phyloP scores from a whole-genome alignment of 2,329 filamentous ascomycete genomes.

The Cladosporium velox region DNA sequence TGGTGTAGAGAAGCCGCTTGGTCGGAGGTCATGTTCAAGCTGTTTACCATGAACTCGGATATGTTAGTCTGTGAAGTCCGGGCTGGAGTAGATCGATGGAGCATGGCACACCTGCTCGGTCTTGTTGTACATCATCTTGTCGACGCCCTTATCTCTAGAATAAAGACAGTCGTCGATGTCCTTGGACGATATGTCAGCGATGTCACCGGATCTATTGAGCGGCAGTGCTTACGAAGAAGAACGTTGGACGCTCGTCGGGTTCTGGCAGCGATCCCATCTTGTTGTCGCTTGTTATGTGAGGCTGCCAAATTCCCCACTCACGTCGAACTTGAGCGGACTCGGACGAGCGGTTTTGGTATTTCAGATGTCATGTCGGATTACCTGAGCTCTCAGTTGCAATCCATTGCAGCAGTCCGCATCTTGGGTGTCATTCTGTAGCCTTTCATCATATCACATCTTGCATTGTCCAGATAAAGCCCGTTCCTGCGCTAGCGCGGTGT shows the following conservation, averaged over 20 bases:
- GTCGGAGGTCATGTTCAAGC: not conserved
- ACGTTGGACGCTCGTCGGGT: not conserved
- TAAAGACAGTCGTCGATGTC: not conserved
- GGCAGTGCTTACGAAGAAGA: not conserved
- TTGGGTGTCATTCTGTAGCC: not conserved
- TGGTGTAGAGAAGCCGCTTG: not conserved
- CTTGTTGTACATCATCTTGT: not conserved
- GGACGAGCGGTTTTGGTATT: not conserved
- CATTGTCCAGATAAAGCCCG: not conserved
- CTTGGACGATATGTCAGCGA: not conserved
- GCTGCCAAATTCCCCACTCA: not conserved
- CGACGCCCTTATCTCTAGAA: not conserved
- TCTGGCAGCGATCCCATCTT: not conserved
- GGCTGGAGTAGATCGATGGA: not conserved
- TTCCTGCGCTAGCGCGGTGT: not conserved
- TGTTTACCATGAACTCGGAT: not conserved
- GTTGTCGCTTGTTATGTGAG: not conserved
- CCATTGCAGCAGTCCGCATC: not conserved
- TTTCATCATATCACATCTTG: not conserved
- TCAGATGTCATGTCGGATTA: not conserved
- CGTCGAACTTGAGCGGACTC: not conserved
- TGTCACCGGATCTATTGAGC: not conserved
- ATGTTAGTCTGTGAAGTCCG: not conserved
- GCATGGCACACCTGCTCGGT: not conserved
- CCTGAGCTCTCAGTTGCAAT: not conserved